phyloP scores from a whole-genome alignment of 176 grass and related monocot species.

The Oryza rufipogon region DNA sequence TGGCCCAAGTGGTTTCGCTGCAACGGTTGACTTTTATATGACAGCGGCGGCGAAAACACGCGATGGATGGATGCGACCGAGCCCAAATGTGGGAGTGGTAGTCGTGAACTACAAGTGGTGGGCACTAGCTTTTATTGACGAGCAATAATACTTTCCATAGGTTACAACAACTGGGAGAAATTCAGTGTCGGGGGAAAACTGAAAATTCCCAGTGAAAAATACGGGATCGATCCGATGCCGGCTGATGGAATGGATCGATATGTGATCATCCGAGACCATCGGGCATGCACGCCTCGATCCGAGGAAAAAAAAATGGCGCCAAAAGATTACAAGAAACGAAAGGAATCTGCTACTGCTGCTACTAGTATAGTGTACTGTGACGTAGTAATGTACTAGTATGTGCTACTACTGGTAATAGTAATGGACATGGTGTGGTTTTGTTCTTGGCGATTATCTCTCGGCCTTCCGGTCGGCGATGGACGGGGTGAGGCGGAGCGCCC shows the following conservation, averaged over 20 bases:
- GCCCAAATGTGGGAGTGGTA: not conserved
- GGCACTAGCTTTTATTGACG: constrained; percentile 17
- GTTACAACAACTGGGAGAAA: constrained; percentile 26
- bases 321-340: not conserved
- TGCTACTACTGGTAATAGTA: not conserved
- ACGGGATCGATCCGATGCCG: constrained; percentile 30
- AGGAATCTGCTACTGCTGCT: constrained; percentile 25
- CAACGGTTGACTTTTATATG: constrained; percentile 28
- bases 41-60: not conserved
- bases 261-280: constrained; percentile 15
- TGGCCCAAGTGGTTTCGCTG: not conserved
- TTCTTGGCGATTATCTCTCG: constrained; percentile 23
- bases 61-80: not conserved
- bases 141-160: not conserved
- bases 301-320: constrained; percentile 41
- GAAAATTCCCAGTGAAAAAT: constrained; percentile 38
- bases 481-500: constrained; percentile 50
- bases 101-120: not conserved
- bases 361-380: not conserved
- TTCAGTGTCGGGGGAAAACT: not conserved
- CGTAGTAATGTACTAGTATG: not conserved
- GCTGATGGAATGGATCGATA: not conserved
- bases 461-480: constrained; percentile 50
- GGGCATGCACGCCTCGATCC: not conserved
- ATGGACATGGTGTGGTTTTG: not conserved